phyloP scores from a whole-genome alignment of 306 rosid genomes.

The Macrotyloma uniflorum region DNA sequence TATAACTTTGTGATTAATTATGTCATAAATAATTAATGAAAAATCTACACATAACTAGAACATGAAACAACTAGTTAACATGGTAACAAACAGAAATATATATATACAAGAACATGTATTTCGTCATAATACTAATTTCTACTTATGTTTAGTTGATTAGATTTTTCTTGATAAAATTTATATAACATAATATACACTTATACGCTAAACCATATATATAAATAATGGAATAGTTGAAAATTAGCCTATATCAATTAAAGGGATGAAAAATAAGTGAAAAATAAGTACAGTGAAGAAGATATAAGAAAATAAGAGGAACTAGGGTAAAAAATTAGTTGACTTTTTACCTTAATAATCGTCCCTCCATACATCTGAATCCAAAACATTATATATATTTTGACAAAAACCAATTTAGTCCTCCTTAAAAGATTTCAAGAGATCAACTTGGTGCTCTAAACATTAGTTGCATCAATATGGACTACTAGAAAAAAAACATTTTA shows the following conservation, averaged over 20 bases:
- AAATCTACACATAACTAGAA: too few species aligned
- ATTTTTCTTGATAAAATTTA: background rate
- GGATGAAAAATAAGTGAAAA: conserved; percentile 16
- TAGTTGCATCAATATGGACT: conserved; percentile 8
- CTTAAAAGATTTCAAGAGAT: background rate
- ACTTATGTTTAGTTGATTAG: background rate
- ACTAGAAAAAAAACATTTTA: too few species aligned
- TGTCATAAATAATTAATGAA: too few species aligned
- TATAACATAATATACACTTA: background rate
- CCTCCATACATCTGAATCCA: conserved; percentile 57
- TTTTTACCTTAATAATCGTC: conserved; percentile 83
- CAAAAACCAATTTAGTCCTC: conserved; percentile 22
- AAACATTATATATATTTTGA: conserved; percentile 39
- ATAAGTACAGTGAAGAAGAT: too few species aligned
- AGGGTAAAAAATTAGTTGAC: conserved; percentile 11
- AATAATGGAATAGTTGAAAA: background rate
- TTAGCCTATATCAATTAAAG: conserved; percentile 7
- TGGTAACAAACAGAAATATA: background rate
- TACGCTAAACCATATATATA: background rate
- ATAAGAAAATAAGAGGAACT: conserved; percentile 1
- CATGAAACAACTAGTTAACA: conserved; percentile 22
- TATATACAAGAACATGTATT: background rate
- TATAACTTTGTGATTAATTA: too few species aligned
- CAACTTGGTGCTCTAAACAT: conserved; percentile 22
- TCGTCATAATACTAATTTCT: conserved; percentile 14